Evolutionary conservation across 441 rosid genomes (phyloP), one percentile per base, ranked within the genome.

Genomic region (Cnidoscolus chayamansa): DNA sequence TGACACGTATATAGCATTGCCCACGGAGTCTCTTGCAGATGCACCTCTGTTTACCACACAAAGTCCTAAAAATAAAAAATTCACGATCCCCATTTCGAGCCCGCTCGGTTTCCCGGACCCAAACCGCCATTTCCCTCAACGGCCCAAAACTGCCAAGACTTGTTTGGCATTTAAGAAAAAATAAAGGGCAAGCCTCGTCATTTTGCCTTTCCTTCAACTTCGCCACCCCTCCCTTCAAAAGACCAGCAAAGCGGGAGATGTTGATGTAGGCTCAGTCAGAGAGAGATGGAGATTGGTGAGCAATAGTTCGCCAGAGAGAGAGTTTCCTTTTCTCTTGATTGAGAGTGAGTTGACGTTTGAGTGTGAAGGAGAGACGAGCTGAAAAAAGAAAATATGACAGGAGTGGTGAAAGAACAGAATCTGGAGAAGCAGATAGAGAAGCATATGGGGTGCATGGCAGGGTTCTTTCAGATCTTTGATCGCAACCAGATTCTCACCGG

Each of bases 371-470:
- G 13, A 58, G 19, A 51, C 2, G 0, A 64, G 48, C 3, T 25
- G 25, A 25, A 9, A 68, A 16, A 64, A 74, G 63, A 67, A 79
- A 25, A 25, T 25, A 25, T 75, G 83, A 84, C 74, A 19, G 86
- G 84, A 5, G 30, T 86, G 16, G 84, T 82, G 54, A 86, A 79
- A 64, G 90, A 88, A 37, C 79, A 79, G 79, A 82, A 79, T 74
- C 76, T 86, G 7, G 93, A 90, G 81, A 87, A 85, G 75, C 90
- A 85, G 54, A 83, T 87, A 55, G 96, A 88, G 81, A 90, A 86
- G 79, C 96, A 90, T 49, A 86, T 89, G 81, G 98, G 98, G 0
- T 94, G 98, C 90, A 90, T 94, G 97, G 81, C 97, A 59, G 98
- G 97, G 47, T 90, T 94, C 86, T 83, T 92, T 78, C 94, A 94